Percentiles rank a stretch among this genome's conserved stretches.
phyloP scores from a whole-genome alignment of 805 yeast species.

The Candida sphagnicola region DNA sequence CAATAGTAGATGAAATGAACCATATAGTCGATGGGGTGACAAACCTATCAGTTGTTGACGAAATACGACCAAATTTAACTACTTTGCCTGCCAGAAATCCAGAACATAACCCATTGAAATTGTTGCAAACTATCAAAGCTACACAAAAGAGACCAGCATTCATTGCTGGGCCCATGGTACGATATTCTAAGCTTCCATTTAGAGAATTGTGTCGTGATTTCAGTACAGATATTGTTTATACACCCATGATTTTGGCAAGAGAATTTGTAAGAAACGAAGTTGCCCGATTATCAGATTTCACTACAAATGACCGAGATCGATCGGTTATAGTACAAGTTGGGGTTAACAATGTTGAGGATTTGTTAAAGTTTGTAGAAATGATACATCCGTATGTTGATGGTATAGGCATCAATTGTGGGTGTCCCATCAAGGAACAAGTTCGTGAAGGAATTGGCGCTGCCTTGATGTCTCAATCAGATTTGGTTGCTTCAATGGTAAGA shows the following conservation, averaged over 20 bases:
- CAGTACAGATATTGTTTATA: slow-evolving; percentile 76
- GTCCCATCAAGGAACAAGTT: slow-evolving; percentile 93
- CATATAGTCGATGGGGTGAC: not conserved
- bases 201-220: slow-evolving; percentile 71
- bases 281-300: slow-evolving; percentile 82
- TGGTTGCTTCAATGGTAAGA: slow-evolving; percentile 77
- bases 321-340: slow-evolving; percentile 89
- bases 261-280: slow-evolving; percentile 83
- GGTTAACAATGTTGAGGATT: slow-evolving; percentile 75
- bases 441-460: slow-evolving; percentile 98
- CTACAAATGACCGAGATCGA: slow-evolving; percentile 68
- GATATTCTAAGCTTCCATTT: slow-evolving; percentile 92
- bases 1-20: not conserved
- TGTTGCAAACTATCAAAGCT: slow-evolving; percentile 21
- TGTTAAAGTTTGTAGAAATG: slow-evolving; percentile 81
- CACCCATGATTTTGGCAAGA: slow-evolving; percentile 95
- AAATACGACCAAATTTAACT: slow-evolving; percentile 4
- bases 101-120: slow-evolving; percentile 29
- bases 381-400: slow-evolving; percentile 91
- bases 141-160: slow-evolving; percentile 32
- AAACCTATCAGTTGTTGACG: not conserved
- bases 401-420: slow-evolving; percentile 93
- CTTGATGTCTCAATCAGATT: slow-evolving; percentile 75
- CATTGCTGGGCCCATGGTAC: slow-evolving; percentile 88
- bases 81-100: slow-evolving; percentile 15